Base-by-base conservation (phyloP, 2,329 filamentous ascomycete species). In the Xylariaceae sp. region DNA sequence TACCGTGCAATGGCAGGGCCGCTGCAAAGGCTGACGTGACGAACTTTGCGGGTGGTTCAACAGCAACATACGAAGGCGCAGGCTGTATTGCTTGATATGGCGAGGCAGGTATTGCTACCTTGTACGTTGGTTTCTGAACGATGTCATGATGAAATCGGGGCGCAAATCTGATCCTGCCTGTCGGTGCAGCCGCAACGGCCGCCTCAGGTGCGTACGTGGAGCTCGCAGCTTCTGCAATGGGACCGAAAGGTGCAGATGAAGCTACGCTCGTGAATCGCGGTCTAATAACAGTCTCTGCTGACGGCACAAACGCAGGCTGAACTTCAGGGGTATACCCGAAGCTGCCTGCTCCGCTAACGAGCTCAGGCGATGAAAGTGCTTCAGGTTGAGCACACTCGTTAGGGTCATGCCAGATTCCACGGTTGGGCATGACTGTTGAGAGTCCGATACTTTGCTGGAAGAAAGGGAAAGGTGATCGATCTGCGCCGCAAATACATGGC, bases 331-430 rank as follows among this genome's bases (percentile, higher is more conserved):
- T 34, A 41, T 45, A 41, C 12, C 16, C 22, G 22, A 50, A 40
- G n/a, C 3, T 19, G 5, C 6, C 40, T 5, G 40, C 18, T 16
- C n/a, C 40, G 14, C 14, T 19, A 42, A 12, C 4, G 14, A 17
- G 14, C 14, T 18, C 40, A 5, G 14, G 14, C 3, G 13, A 9
- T 14, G 34, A 38, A 13, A 13, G 9, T 16, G 40, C 6, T 19
- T 42, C 40, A 12, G 17, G 18, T n/a, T 22, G 2, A 19, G 12
- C 9, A n/a, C 40, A 52, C 16, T 14, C 33, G 12, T 47, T 45
- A 11, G 50, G 50, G 18, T 48, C 50, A 22, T 52, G 50, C 50
- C 50, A 52, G 6, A 40, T 2, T 10, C 41, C 45, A 19, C 17
- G 45, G 7, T 47, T 31, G n/a, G 34, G 16, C 3, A 38, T 38